phyloP scores from a whole-genome alignment of 1,139 yeast species.

The Yarrowia galli region DNA sequence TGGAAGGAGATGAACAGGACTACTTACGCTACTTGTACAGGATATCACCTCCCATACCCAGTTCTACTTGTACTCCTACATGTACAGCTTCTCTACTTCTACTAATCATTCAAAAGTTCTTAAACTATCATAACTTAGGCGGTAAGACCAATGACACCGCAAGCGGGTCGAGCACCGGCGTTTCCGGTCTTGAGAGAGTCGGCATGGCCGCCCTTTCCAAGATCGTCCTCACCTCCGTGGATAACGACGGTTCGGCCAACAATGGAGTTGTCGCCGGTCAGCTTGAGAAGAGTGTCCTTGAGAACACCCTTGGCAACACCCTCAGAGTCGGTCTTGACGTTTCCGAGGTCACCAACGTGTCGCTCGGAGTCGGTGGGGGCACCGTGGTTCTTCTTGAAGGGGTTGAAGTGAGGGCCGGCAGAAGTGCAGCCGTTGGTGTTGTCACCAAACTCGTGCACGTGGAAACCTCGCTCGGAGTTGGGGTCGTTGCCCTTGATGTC shows the following conservation, averaged over 20 bases:
- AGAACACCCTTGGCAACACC: slow-evolving; percentile 92
- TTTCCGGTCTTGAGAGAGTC: slow-evolving; percentile 97
- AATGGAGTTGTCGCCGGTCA: slow-evolving; percentile 84
- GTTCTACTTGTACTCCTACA: neutral
- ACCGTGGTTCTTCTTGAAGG: slow-evolving; percentile 89
- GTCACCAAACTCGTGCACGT: slow-evolving; percentile 97
- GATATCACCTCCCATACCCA: no score
- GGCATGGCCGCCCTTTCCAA: slow-evolving; percentile 94
- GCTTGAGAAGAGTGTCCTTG: slow-evolving; percentile 76
- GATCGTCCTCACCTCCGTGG: slow-evolving; percentile 93
- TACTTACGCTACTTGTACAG: no score
- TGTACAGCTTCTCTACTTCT: neutral
- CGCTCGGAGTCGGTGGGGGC: slow-evolving; percentile 88
- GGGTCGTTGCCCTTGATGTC: slow-evolving; percentile 88
- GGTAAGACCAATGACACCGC: slow-evolving; percentile 89
- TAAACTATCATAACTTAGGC: slow-evolving; percentile 37
- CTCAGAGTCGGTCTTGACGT: slow-evolving; percentile 80
- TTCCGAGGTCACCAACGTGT: slow-evolving; percentile 98
- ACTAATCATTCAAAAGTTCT: neutral
- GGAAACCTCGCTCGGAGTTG: slow-evolving; percentile 94
- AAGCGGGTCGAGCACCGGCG: slow-evolving; percentile 98
- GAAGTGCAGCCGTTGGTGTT: slow-evolving; percentile 99
- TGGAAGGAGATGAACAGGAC: no score
- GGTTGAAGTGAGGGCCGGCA: slow-evolving; percentile 99
- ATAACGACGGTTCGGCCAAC: slow-evolving; percentile 96